Evolutionary conservation across 345 rosid genomes (phyloP).

Genomic region (Lumnitzera racemosa): DNA sequence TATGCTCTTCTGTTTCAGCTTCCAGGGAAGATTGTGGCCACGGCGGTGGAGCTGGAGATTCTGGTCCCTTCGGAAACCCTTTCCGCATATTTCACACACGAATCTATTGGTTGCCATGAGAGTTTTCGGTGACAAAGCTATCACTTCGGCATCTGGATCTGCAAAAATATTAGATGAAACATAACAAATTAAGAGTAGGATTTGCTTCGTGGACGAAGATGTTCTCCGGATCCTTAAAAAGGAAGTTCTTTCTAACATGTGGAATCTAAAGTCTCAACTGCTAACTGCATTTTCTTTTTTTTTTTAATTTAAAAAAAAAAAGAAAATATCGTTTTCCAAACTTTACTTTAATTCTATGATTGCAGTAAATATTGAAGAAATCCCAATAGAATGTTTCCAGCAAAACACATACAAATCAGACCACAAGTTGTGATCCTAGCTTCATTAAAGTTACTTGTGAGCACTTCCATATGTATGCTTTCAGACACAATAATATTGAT

Average conservation of each 20-base stretch:
- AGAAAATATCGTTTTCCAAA: no score
- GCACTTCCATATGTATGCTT: not conserved
- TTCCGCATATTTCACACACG: conserved; percentile 83
- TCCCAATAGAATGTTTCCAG: no score
- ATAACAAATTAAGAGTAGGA: no score
- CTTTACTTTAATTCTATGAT: no score
- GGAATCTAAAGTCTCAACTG: no score
- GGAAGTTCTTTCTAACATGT: no score
- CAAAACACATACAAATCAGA: not conserved
- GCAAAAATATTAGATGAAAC: not conserved
- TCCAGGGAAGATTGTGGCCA: conserved; percentile 96
- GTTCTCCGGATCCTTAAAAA: no score
- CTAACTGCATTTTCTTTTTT: no score
- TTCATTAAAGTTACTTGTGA: not conserved
- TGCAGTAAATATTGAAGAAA: no score
- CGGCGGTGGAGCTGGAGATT: conserved; percentile 82
- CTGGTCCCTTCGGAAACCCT: conserved; percentile 90
- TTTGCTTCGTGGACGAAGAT: no score
- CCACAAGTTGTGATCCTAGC: not conserved
- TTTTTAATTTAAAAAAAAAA: no score
- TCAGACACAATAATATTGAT: conserved; percentile 14
- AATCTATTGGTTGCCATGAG: conserved; percentile 88
- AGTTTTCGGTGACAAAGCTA: conserved; percentile 81
- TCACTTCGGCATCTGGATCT: conserved; percentile 97
- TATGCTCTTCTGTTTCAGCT: conserved; percentile 71